Conservation (phyloP, 108 stramenopile species). For the Nitzschia putrida region DNA sequence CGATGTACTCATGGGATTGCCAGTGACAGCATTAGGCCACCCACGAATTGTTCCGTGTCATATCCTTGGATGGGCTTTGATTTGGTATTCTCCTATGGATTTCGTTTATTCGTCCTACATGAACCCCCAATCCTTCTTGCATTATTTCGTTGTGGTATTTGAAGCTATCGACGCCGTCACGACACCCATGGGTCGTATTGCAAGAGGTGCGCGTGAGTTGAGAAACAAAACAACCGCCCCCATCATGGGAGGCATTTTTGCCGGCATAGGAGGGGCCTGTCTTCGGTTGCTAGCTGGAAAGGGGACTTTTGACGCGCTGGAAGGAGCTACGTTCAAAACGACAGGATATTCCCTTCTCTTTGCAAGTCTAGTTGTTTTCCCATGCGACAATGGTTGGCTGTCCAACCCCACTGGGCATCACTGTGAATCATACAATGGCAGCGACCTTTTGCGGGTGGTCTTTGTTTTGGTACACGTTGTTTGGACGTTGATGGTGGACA, state of each 20-base stretch:
- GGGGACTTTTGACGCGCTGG: conserved; percentile 9
- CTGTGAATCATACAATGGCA: conserved; percentile 32
- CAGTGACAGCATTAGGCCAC: conserved; percentile 35
- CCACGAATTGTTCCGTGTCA: conserved; percentile 34
- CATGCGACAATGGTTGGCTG: conserved; percentile 4
- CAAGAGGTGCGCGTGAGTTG: conserved; percentile 29
- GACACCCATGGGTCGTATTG: conserved; percentile 39
- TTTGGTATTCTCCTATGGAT: conserved; percentile 39
- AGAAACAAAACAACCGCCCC: conserved; percentile 37
- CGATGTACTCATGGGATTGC: conserved; percentile 39
- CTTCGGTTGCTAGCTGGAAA: conserved; percentile 25
- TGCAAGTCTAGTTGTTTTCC: conserved; percentile 26
- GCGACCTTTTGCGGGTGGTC: conserved; percentile 17
- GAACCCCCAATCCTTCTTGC: conserved; percentile 15
- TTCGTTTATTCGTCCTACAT: conserved; percentile 19
- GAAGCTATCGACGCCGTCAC: conserved; percentile 38
- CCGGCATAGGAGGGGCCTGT: conserved; percentile 31
- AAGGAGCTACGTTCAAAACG: conserved; percentile 33
- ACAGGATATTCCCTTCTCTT: conserved; percentile 33
- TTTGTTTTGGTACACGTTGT: conserved; percentile 18
- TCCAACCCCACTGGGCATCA: conserved; percentile 13
- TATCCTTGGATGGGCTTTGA: conserved; percentile 28
- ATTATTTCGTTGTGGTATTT: conserved; percentile 22
- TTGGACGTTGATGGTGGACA: conserved; percentile 22
- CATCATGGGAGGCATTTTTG: conserved; percentile 34